Base-by-base conservation (phyloP, 768 basidiomycete species). In the Termitomyces sp. region DNA sequence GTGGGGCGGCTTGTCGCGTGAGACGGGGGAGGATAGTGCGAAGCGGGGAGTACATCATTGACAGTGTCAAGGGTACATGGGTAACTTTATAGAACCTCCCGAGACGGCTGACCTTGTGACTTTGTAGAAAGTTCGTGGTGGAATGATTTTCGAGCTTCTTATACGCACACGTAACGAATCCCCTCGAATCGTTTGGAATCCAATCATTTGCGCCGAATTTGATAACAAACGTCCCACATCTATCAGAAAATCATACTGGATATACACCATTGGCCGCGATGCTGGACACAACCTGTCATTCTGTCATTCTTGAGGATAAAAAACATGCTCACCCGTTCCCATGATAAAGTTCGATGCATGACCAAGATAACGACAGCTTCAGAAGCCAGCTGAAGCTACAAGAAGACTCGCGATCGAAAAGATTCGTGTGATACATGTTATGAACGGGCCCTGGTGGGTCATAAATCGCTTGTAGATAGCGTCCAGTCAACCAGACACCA, bases 311-410 rank as follows among this genome's bases (percentile, higher is more conserved):
- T n/a, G n/a, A n/a, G n/a, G n/a, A n/a, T n/a, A n/a, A n/a, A n/a
- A n/a, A n/a, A n/a, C n/a, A n/a, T 6, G 82, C 87, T 58, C 62
- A 90, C 87, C 90, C 85, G 84, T 86, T 88, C 1, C 87, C 87
- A 0, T 88, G 89, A 66, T 86, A 88, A 85, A 90, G 30, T 80
- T 86, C 7, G 85, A 86, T 44, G 88, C 87, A 59, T 88, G 86
- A 62, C 81, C 26, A 26, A 26, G 26, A 26, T 26, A 26, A 26
- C 26, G 26, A 26, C 4, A 26, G 26, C 66, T 58, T 28, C 0
- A 73, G 59, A 58, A 81, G 65, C 18, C 70, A 1, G 81, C 81
- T 50, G 80, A 65, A 35, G 62, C 67, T 65, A 82, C 78, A 18
- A 85, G 68, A 65, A 74, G 78, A 33, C 75, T 76, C 58, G 77